Evolutionary conservation across 2,329 filamentous ascomycete species (phyloP).

Genomic region (Nemania sp.): DNA sequence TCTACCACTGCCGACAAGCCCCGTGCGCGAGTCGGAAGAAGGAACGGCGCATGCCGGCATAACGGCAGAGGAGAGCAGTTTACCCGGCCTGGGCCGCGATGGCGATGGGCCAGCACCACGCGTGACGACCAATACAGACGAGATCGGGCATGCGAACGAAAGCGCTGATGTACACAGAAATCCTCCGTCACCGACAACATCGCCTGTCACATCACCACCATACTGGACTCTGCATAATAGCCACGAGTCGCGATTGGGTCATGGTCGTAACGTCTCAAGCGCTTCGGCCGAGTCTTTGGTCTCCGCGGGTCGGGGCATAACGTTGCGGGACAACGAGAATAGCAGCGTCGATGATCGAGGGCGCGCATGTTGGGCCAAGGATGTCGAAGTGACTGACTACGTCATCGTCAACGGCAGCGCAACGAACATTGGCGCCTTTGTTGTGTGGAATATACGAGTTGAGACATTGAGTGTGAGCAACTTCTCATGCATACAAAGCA

Average conservation of each 20-base stretch:
- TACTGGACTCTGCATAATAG: constrained; percentile 43
- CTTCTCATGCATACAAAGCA: constrained; percentile 28
- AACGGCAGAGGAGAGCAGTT: not conserved
- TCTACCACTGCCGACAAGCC: constrained; percentile 1
- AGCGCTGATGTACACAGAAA: not conserved
- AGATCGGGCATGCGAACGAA: not conserved
- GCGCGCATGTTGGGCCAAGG: constrained; percentile 65
- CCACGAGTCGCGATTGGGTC: constrained; percentile 32
- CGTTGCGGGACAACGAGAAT: constrained; percentile 65
- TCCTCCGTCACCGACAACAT: constrained; percentile 15
- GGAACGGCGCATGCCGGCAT: not conserved
- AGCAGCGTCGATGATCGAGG: constrained; percentile 50
- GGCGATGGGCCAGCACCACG: constrained; percentile 3
- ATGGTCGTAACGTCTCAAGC: constrained; percentile 49
- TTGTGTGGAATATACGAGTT: constrained; percentile 90
- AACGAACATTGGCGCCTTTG: constrained; percentile 79
- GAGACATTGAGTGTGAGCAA: constrained; percentile 77
- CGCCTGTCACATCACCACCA: constrained; percentile 40
- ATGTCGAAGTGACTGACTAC: constrained; percentile 62
- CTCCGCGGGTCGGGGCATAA: constrained; percentile 58
- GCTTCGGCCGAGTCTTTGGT: constrained; percentile 52
- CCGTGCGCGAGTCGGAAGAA: not conserved
- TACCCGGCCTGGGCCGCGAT: not conserved
- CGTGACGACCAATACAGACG: constrained; percentile 10
- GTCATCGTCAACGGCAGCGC: constrained; percentile 61